Conservation (phyloP, 2,329 filamentous ascomycete genomes). For the Curvularia lunata region DNA sequence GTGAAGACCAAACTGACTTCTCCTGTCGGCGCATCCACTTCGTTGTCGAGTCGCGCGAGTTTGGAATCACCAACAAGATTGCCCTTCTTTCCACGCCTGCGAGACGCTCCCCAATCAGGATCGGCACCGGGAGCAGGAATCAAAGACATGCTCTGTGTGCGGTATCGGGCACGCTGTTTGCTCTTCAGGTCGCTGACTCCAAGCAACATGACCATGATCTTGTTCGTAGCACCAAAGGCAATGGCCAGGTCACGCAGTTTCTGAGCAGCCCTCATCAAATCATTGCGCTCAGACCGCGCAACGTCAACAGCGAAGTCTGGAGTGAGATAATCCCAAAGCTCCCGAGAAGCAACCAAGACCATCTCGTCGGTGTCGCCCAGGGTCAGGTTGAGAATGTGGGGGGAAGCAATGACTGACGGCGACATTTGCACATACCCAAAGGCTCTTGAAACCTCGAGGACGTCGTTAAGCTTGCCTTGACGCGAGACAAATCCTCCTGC, state of each 20-base stretch:
- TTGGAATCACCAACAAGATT: conserved; percentile 78
- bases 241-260: conserved; percentile 95
- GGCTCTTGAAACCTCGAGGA: conserved; percentile 87
- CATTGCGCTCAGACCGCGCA: conserved; percentile 80
- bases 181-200: conserved; percentile 90
- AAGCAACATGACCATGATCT: conserved; percentile 99
- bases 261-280: conserved; percentile 93
- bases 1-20: conserved; percentile 96
- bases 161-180: conserved; percentile 75
- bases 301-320: conserved; percentile 92
- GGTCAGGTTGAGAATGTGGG: conserved; percentile 77
- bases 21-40: conserved; percentile 88
- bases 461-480: conserved; percentile 90
- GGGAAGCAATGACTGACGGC: conserved; percentile 90
- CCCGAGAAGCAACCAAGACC: conserved; percentile 86
- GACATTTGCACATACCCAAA: conserved; percentile 95
- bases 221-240: conserved; percentile 89
- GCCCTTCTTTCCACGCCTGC: conserved; percentile 64
- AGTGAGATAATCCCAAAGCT: conserved; percentile 93
- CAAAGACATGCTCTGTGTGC: conserved; percentile 84
- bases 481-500: conserved; percentile 95
- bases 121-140: conserved; percentile 72
- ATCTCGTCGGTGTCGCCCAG: conserved; percentile 91
- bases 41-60: conserved; percentile 82
- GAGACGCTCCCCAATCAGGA: conserved; percentile 71